phyloP scores from a whole-genome alignment of 139 green algal species.

The Micromonas commoda region DNA sequence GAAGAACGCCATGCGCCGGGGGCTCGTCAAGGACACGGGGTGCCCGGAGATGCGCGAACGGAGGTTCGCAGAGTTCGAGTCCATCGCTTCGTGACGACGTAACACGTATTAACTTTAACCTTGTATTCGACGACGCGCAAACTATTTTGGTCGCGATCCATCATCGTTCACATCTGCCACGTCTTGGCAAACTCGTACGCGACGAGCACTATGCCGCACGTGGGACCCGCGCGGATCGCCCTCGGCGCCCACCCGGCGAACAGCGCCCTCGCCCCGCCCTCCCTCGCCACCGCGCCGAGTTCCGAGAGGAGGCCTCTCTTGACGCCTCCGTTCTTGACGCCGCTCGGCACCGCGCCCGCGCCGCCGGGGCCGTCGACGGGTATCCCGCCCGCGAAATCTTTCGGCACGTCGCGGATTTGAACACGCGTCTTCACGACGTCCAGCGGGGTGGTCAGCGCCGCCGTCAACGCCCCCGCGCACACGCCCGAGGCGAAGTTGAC shows the following conservation, averaged over 20 bases:
- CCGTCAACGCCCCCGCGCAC: neutral
- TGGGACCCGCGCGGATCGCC: neutral
- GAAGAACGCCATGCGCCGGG: neutral
- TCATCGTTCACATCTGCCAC: neutral
- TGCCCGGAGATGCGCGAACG: slow-evolving; percentile 19
- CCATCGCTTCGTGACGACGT: neutral
- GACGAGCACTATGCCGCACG: slow-evolving; percentile 7
- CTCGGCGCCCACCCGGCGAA: slow-evolving; percentile 8
- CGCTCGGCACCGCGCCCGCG: neutral
- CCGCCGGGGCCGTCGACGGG: neutral
- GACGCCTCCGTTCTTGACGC: slow-evolving; percentile 3
- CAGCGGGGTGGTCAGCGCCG: slow-evolving; percentile 14
- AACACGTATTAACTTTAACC: neutral
- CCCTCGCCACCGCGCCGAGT: neutral
- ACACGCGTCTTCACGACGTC: slow-evolving; percentile 25
- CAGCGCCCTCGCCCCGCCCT: neutral
- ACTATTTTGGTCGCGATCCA: no score
- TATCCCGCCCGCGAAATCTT: neutral
- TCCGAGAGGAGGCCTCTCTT: neutral
- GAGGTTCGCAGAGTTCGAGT: slow-evolving; percentile 8
- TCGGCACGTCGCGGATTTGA: slow-evolving; percentile 8
- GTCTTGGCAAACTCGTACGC: slow-evolving; percentile 15
- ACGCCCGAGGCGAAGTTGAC: neutral
- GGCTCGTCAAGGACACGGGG: neutral
- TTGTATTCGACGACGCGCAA: no score